Percentiles rank a stretch among this genome's conserved stretches.
phyloP scores from a whole-genome alignment of 1,284 basidiomycete species.

The Melanopsichium pennsylvanicum region DNA sequence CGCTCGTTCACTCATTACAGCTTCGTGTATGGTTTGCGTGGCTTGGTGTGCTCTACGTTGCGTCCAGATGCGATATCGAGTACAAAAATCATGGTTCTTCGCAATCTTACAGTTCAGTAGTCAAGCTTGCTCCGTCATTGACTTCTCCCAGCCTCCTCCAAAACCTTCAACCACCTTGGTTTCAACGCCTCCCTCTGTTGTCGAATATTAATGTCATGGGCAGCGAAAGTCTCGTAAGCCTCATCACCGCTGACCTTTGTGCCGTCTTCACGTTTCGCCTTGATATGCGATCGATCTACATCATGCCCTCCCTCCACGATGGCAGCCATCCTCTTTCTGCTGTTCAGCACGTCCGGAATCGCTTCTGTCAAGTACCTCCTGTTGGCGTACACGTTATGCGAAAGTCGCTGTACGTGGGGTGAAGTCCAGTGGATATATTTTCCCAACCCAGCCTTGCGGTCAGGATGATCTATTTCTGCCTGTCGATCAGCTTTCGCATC shows the following conservation, averaged over 20 bases:
- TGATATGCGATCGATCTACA: constrained; percentile 14
- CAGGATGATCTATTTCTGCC: constrained; percentile 29
- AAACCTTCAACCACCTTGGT: constrained; percentile 37
- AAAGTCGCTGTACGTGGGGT: constrained; percentile 34
- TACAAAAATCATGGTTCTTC: too few species aligned
- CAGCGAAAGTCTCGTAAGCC: constrained; percentile 20
- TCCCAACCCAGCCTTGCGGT: constrained; percentile 29
- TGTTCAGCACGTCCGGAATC: constrained; percentile 23
- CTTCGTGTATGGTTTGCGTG: too few species aligned
- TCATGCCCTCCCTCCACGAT: constrained; percentile 17
- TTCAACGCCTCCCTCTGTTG: constrained; percentile 30
- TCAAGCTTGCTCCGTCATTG: neutral
- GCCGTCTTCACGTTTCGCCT: constrained; percentile 8
- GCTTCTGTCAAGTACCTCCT: constrained; percentile 29
- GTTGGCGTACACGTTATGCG: constrained; percentile 34
- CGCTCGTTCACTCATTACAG: too few species aligned
- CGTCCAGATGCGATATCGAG: too few species aligned
- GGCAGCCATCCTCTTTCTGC: constrained; percentile 25
- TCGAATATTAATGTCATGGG: constrained; percentile 13
- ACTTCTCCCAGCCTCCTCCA: constrained; percentile 7
- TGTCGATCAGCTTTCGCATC: neutral
- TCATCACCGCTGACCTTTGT: constrained; percentile 14
- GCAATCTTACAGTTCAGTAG: too few species aligned
- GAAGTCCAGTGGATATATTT: constrained; percentile 37
- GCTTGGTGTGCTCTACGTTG: too few species aligned